phyloP scores from a whole-genome alignment of 129 eudicot species.

The Escallonia herrerae region DNA sequence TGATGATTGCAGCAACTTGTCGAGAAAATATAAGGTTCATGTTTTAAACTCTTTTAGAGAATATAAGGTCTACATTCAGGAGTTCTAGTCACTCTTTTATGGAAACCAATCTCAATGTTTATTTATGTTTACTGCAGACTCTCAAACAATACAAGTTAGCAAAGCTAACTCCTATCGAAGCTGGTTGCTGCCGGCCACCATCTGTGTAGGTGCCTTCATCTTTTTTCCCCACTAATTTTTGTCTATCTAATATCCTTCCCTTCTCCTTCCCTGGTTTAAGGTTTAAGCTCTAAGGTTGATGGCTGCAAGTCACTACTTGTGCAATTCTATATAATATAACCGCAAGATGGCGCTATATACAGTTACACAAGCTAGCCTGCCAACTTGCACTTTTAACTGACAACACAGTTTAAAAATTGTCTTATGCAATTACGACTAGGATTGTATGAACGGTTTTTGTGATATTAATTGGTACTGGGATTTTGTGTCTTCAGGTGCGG shows the following conservation, averaged over 20 bases:
- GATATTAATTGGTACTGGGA: background rate
- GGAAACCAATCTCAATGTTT: background rate
- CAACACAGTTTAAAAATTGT: too few relatives aligned
- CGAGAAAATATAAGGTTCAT: constrained; percentile 63
- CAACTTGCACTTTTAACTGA: too few relatives aligned
- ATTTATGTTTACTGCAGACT: constrained; percentile 41
- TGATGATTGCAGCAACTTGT: constrained; percentile 55
- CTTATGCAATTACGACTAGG: too few relatives aligned
- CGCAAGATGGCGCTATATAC: too few relatives aligned
- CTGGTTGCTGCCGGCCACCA: constrained; percentile 93
- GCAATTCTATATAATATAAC: too few relatives aligned
- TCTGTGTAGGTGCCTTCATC: constrained; percentile 49
- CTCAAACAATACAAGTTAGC: constrained; percentile 60
- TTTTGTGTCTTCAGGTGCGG: constrained; percentile 54
- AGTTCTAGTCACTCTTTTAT: too few relatives aligned
- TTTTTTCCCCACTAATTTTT: background rate
- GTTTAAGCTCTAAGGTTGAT: background rate
- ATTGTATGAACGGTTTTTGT: too few relatives aligned
- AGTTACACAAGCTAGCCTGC: too few relatives aligned
- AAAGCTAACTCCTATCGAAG: constrained; percentile 75
- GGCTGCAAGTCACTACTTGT: background rate
- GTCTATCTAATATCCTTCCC: background rate
- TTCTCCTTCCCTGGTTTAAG: background rate
- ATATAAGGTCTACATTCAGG: background rate
- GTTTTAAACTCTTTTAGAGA: background rate